Base-by-base conservation (phyloP, 345 rosid genomes). In the Salix suchowensis region DNA sequence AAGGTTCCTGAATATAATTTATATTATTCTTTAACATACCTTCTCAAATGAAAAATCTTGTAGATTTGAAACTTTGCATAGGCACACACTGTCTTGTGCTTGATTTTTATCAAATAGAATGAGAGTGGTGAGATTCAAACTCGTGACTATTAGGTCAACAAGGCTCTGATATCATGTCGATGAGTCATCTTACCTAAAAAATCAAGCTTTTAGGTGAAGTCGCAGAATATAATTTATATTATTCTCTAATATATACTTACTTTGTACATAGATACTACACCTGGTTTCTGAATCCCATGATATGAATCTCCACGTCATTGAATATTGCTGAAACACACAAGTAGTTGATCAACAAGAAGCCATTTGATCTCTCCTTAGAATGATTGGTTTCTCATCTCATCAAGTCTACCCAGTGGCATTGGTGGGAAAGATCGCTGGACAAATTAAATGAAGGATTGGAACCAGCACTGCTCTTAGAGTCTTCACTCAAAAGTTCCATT, bases 361-460 rank as follows among this genome's bases (percentile, higher is more conserved):
- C 24, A 15, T 37, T 65, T 34, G 21, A 30, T 65, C 39, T 32
- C 24, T 13, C 48, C 70, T 64, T 52, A 52, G 74, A 36, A 58
- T 50, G 54, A 24, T 14, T 71, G 71, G 19, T 48, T 50, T 78
- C 73, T 67, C 15, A 73, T 50, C 18, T 73, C 74, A 73, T 78
- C 76, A 58, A 65, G 68, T 65, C 82, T 77, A 1, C 87, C 89
- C 61, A 88, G 79, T 67, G 84, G 73, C 15, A 85, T 74, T 28
- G 88, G 82, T 68, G 72, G 85, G 60, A 77, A 34, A 90, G 84
- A 12, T 89, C 93, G 70, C 75, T 88, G 9, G 91, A 91, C 73
- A 87, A 76, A 70, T 78, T 83, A 76, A 80, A 80, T n/a, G 72
- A 76, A 73, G 91, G 85, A 44, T 89, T 87, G 4, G 89, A 86